A percentile compares a stretch with the other conserved stretches of the same genome.
Evolutionary conservation across 2,329 filamentous ascomycete species (phyloP).

Genomic region (Helotiales sp.): DNA sequence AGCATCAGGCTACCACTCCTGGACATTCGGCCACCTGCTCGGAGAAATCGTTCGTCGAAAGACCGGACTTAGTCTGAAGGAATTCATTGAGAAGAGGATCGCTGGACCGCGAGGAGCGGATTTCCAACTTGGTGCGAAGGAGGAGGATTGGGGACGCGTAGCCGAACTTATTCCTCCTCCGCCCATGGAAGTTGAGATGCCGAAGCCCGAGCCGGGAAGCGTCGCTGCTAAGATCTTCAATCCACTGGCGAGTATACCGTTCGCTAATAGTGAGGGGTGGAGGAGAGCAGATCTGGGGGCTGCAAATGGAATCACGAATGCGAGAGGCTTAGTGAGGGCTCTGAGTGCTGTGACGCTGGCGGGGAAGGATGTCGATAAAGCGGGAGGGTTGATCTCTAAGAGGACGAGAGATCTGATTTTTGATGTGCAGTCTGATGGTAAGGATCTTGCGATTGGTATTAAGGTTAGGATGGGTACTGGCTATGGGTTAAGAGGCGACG

Average conservation of each 20-base stretch:
- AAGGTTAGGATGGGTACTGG: background rate
- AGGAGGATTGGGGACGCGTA: conserved; percentile 7
- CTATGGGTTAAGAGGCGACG: background rate
- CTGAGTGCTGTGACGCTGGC: conserved; percentile 39
- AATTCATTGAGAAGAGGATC: conserved; percentile 39
- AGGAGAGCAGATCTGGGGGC: conserved; percentile 42
- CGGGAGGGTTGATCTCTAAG: conserved; percentile 40
- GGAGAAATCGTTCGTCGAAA: conserved; percentile 44
- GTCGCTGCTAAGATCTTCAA: conserved; percentile 3
- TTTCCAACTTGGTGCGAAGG: conserved; percentile 9
- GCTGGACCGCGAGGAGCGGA: conserved; percentile 2
- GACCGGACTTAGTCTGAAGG: conserved; percentile 41
- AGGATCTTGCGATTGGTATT: conserved; percentile 38
- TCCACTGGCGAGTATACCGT: background rate
- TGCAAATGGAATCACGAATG: conserved; percentile 47
- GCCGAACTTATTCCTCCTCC: background rate
- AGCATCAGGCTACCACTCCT: conserved; percentile 43
- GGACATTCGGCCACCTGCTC: conserved; percentile 42
- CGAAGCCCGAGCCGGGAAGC: background rate
- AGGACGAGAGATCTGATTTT: conserved; percentile 46
- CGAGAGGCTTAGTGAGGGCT: conserved; percentile 43
- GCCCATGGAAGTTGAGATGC: background rate
- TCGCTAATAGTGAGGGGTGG: conserved; percentile 23
- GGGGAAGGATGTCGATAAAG: conserved; percentile 34
- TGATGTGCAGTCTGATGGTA: conserved; percentile 42